Evolutionary conservation across 495 filamentous ascomycete genomes (phyloP), one percentile per base, ranked within the genome.

Genomic region (Penicillium flavigenum): DNA sequence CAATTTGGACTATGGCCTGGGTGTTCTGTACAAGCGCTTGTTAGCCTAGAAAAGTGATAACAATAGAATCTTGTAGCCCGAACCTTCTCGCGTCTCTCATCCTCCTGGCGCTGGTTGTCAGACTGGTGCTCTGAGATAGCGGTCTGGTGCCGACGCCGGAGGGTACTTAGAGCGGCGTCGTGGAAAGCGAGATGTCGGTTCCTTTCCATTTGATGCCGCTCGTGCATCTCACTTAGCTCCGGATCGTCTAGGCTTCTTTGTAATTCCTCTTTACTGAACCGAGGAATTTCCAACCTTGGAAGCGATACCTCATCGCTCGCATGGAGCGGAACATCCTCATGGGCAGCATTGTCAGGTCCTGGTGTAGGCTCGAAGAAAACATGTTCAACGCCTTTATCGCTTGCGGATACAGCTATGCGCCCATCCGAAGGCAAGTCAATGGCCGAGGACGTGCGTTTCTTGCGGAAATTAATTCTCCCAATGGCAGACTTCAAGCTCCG

Each of bases 161-260:
- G 60, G 29, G 64, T 58, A 43, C 61, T 57, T 10, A 77, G 60
- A 5, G 68, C 64, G 9, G 64, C 66, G 31, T 72, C 70, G 50
- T 75, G 75, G 54, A 86, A 89, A 0, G 64, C 61, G 8, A 77
- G 42, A 57, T 90, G 87, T n/a, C 85, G 76, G 31, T 78, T 73
- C 62, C 79, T 78, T 63, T 89, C 82, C 34, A 77, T 72, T 31
- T 73, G 74, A 47, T 89, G 87, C 24, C 73, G 60, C n/a, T 73
- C 72, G 42, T 72, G 72, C 54, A 90, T 68, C 36, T 69, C 68
- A 53, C 70, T 72, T 55, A 88, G 74, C 46, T 84, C 79, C 1
- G 59, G 59, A 58, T 76, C 78, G 24, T 75, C 72, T 19, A 68
- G 48, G 10, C 79, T 83, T 53, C 82, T 73, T 43, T 70, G 70